These are phyloP conservation scores for Xerophyta viscosa DNA, from an alignment of 106 monocot genomes.

Conservation along the genomic window DNA sequence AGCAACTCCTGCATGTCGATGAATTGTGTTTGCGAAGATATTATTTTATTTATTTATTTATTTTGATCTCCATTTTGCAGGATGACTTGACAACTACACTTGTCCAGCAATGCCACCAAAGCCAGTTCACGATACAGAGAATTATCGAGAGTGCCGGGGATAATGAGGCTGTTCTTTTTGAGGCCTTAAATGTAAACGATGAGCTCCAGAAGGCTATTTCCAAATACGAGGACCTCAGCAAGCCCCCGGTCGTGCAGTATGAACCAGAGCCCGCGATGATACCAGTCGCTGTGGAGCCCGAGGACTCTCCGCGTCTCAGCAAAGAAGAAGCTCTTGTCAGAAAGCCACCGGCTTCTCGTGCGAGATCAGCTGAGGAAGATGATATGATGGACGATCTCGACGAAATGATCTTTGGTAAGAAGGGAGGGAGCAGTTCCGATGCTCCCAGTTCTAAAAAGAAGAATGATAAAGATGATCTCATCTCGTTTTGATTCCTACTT, in stretches of 20 bases:
- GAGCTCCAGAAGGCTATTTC: slow-evolving; percentile 41
- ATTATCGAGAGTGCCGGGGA: slow-evolving; percentile 33
- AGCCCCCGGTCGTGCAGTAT: slow-evolving; percentile 27
- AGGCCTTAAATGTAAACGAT: slow-evolving; percentile 42
- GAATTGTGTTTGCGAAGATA: not conserved
- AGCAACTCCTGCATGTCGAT: too few relatives aligned
- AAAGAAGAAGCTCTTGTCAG: slow-evolving; percentile 49
- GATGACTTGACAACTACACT: slow-evolving; percentile 37
- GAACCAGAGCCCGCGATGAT: slow-evolving; percentile 81
- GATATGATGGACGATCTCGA: slow-evolving; percentile 68
- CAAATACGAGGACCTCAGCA: slow-evolving; percentile 42
- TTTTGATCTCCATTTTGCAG: slow-evolving; percentile 6
- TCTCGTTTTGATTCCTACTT: slow-evolving; percentile 24
- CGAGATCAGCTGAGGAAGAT: slow-evolving; percentile 33
- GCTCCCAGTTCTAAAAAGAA: slow-evolving; percentile 30
- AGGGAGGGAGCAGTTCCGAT: slow-evolving; percentile 27
- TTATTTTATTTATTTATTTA: not conserved
- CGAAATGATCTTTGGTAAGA: slow-evolving; percentile 85
- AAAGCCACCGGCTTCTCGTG: slow-evolving; percentile 37
- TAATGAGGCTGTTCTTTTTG: slow-evolving; percentile 28
- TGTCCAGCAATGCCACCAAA: slow-evolving; percentile 37
- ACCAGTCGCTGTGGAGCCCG: slow-evolving; percentile 69
- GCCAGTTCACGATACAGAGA: slow-evolving; percentile 32
- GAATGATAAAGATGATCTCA: slow-evolving; percentile 49
- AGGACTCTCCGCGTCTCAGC: slow-evolving; percentile 38